Evolutionary conservation across 257 asterid species (phyloP), one percentile per base, ranked within the genome.

Genomic region (Jaltomata sinuosa): DNA sequence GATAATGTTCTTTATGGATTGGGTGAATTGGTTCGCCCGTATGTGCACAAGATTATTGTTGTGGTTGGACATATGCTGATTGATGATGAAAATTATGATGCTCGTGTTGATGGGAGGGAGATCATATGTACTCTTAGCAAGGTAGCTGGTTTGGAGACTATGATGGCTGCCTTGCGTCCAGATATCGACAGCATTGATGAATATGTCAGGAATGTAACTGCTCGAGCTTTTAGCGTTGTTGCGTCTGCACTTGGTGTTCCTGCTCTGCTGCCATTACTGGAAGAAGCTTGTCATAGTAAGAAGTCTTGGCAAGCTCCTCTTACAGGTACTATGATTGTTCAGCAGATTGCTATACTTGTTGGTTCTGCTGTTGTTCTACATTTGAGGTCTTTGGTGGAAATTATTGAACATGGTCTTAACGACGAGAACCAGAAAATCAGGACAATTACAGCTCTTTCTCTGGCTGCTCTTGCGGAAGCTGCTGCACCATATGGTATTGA

Each of bases 241-340:
- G 98, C 98, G 34, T 94, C 97, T 83, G 98, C 98, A 29, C 94
- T 94, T 55, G 98, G 98, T 59, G 93, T 94, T 74, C 97, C 97
- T 79, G 97, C 97, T 8, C 83, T 93, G 76, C 87, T 94, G 65
- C 98, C 97, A 2, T 94, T 94, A 85, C 57, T 93, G 89, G 93
- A 92, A 88, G 98, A 97, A 22, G 98, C 92, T 74, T 94, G 96
- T 87, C 97, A 93, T 87, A 94, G 98, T 89, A 94, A 93, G 89
- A 94, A 93, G 84, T 94, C 97, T 38, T 94, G 98, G 98, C 98
- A 94, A 91, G 97, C 98, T 87, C 97, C 97, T 84, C 98, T 93
- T 92, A 94, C 98, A 8, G 98, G 97, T 89, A 94, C 93, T 84
- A 94, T 92, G 87, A 94, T 94, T 84, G 97, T 93, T 83, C 97